A percentile compares a stretch with the other conserved stretches of the same genome.
Conservation (phyloP, 345 rosid genomes). For the Barbarea vulgaris region DNA sequence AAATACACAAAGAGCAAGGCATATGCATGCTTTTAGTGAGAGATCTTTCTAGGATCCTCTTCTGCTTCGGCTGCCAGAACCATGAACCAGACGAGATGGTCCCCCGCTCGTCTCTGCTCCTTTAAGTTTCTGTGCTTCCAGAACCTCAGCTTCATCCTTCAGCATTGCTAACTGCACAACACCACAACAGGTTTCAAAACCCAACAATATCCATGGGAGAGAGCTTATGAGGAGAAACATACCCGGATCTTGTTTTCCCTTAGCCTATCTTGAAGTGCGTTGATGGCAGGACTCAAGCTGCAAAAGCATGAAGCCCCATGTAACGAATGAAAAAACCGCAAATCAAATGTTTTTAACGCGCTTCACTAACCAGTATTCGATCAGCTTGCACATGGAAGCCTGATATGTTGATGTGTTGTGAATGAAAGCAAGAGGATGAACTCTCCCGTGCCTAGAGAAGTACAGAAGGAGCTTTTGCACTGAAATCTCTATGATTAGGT, state of each 20-base stretch:
- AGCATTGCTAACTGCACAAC: slow-evolving; percentile 61
- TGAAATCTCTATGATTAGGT: slow-evolving; percentile 20
- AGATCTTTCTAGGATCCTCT: slow-evolving; percentile 45
- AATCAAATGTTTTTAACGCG: background rate
- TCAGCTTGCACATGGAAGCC: slow-evolving; percentile 94
- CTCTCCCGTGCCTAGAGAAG: slow-evolving; percentile 64
- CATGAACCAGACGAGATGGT: slow-evolving; percentile 44
- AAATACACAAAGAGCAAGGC: slow-evolving; percentile 17
- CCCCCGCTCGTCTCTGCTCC: slow-evolving; percentile 48
- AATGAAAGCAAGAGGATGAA: slow-evolving; percentile 85
- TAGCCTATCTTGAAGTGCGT: slow-evolving; percentile 80
- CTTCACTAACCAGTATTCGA: slow-evolving; percentile 84
- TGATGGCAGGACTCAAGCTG: slow-evolving; percentile 95
- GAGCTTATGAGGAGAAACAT: slow-evolving; percentile 13
- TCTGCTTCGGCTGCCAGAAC: slow-evolving; percentile 60
- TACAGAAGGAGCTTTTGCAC: slow-evolving; percentile 22
- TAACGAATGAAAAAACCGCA: background rate
- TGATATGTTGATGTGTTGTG: slow-evolving; percentile 96
- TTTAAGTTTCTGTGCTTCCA: slow-evolving; percentile 58
- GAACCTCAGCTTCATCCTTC: slow-evolving; percentile 59
- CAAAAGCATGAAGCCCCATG: slow-evolving; percentile 24
- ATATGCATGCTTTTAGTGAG: background rate
- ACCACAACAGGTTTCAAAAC: background rate
- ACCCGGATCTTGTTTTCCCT: slow-evolving; percentile 92
- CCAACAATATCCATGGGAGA: slow-evolving; percentile 9